Percentiles rank a stretch among this genome's conserved stretches.
These are phyloP conservation scores for Pseudogymnoascus sp. DNA, from an alignment of 2,329 filamentous ascomycete genomes.

Conservation along the genomic window DNA sequence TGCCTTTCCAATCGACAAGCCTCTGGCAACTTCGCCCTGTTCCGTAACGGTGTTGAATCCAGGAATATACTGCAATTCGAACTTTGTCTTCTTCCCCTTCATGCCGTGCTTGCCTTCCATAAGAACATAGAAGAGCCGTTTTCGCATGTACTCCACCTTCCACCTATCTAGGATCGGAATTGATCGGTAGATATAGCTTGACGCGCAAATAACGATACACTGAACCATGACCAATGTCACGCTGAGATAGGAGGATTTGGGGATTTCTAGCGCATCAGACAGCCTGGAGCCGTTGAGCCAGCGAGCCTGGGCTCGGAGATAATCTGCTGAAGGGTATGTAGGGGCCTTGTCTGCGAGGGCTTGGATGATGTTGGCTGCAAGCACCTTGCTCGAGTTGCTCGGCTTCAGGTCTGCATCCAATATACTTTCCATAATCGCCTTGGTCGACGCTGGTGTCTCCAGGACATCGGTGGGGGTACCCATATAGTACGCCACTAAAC, in stretches of 20 bases:
- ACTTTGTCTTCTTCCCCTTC: neutral
- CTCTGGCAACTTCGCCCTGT: neutral
- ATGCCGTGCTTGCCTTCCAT: neutral
- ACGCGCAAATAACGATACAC: slow-evolving; percentile 49
- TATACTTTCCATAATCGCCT: slow-evolving; percentile 58
- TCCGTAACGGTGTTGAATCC: neutral
- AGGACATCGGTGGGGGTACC: slow-evolving; percentile 60
- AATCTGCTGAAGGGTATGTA: slow-evolving; percentile 56
- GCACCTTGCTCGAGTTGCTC: slow-evolving; percentile 50
- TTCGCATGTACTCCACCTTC: slow-evolving; percentile 36
- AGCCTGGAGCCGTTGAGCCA: slow-evolving; percentile 62
- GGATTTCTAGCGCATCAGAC: slow-evolving; percentile 49
- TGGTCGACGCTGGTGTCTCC: slow-evolving; percentile 46
- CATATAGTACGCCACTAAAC: slow-evolving; percentile 62
- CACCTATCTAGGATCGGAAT: slow-evolving; percentile 37
- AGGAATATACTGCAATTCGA: neutral
- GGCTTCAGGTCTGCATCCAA: slow-evolving; percentile 59
- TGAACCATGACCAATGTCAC: slow-evolving; percentile 16
- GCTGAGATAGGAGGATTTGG: slow-evolving; percentile 4
- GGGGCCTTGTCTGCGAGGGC: slow-evolving; percentile 57
- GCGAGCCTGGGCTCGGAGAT: slow-evolving; percentile 62
- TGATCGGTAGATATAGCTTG: slow-evolving; percentile 37
- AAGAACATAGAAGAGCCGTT: neutral
- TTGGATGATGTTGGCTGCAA: slow-evolving; percentile 64
- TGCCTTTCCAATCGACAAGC: neutral